phyloP scores from a whole-genome alignment of 192 early-diverging fungal genomes.

The Podila epigama region DNA sequence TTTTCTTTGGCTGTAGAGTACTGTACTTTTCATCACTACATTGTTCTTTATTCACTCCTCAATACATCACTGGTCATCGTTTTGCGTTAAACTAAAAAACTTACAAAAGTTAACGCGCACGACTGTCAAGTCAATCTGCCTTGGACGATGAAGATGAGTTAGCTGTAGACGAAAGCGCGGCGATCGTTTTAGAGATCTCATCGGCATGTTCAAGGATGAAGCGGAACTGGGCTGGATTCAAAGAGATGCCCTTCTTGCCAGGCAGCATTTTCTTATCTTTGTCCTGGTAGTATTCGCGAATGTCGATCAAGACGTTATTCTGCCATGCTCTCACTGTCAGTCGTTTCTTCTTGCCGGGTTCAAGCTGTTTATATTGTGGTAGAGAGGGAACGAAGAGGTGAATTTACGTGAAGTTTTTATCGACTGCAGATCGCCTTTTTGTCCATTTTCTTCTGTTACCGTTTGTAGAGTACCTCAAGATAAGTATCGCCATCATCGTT shows the following conservation, averaged over 20 bases:
- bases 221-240: slow-evolving; percentile 19
- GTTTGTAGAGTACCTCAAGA: background rate
- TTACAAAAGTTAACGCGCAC: no score
- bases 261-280: slow-evolving; percentile 11
- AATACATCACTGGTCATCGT: no score
- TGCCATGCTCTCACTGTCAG: slow-evolving; percentile 26
- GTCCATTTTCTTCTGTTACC: background rate
- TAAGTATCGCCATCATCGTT: background rate
- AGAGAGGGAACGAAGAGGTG: background rate
- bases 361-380: background rate
- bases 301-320: slow-evolving; percentile 15
- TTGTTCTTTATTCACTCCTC: no score
- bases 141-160: no score
- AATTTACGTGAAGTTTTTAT: no score
- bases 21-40: no score
- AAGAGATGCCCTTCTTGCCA: slow-evolving; percentile 41
- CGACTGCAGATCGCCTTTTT: background rate
- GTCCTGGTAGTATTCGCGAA: slow-evolving; percentile 39
- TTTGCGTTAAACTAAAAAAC: no score
- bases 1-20: no score
- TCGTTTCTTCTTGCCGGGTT: slow-evolving; percentile 6
- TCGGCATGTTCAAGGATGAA: slow-evolving; percentile 2
- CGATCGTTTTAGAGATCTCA: slow-evolving; percentile 16
- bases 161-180: background rate
- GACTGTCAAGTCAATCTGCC: no score